Conservation (phyloP, 129 eudicot genomes). For the Centaurea solstitialis region DNA sequence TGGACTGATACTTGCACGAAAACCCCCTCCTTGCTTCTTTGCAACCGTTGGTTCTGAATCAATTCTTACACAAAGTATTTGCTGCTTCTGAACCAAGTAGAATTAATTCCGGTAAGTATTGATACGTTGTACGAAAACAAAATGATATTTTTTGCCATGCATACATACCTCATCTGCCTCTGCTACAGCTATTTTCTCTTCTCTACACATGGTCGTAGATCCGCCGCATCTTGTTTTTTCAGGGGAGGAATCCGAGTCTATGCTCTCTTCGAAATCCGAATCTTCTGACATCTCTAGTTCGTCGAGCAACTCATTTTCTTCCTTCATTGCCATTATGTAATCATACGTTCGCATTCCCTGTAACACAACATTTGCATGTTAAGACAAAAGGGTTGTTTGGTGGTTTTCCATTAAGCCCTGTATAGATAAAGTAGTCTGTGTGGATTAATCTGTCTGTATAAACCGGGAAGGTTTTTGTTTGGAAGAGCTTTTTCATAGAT, state of each 20-base stretch:
- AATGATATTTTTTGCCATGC: neutral
- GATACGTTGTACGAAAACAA: neutral
- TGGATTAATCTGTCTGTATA: too few species aligned
- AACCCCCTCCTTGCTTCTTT: slow-evolving; percentile 56
- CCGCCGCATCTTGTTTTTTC: slow-evolving; percentile 47
- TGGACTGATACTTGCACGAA: slow-evolving; percentile 82
- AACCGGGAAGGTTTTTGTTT: too few species aligned
- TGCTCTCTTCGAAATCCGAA: slow-evolving; percentile 75
- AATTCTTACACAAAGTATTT: slow-evolving; percentile 55
- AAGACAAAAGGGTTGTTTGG: neutral
- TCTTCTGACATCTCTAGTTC: slow-evolving; percentile 60
- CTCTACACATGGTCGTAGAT: slow-evolving; percentile 45
- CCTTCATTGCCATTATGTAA: slow-evolving; percentile 91
- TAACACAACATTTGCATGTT: neutral
- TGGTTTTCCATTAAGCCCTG: too few species aligned
- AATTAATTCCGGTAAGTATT: neutral
- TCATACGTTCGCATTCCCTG: slow-evolving; percentile 98
- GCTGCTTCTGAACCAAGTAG: slow-evolving; percentile 46
- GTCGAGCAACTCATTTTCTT: slow-evolving; percentile 56
- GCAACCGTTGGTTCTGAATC: slow-evolving; percentile 59
- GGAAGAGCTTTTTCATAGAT: too few species aligned
- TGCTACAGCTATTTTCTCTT: slow-evolving; percentile 24
- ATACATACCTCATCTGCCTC: slow-evolving; percentile 39
- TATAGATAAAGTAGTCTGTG: too few species aligned
- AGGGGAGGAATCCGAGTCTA: slow-evolving; percentile 57